These are phyloP conservation scores for Knufia petricola DNA, from an alignment of 2,329 filamentous ascomycete genomes.

Conservation along the genomic window DNA sequence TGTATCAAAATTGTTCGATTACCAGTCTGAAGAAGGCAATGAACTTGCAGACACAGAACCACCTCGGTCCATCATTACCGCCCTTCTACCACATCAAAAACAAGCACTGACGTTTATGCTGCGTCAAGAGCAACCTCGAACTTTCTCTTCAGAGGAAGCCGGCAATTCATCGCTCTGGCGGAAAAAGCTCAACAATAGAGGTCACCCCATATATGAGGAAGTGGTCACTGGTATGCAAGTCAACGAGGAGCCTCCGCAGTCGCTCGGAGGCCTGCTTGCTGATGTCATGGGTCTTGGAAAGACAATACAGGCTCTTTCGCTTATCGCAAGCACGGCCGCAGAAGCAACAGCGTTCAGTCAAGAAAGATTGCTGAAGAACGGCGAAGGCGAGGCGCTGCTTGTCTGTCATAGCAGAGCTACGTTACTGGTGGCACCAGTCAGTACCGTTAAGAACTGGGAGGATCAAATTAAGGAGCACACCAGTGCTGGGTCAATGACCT, in stretches of 20 bases:
- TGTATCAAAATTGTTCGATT: slow-evolving; percentile 79
- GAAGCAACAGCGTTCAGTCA: slow-evolving; percentile 55
- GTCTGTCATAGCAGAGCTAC: slow-evolving; percentile 66
- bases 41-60: slow-evolving; percentile 66
- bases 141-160: slow-evolving; percentile 49
- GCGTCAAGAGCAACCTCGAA: slow-evolving; percentile 59
- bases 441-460: slow-evolving; percentile 89
- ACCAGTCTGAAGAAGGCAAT: slow-evolving; percentile 59
- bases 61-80: slow-evolving; percentile 44
- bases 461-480: slow-evolving; percentile 82
- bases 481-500: slow-evolving; percentile 52
- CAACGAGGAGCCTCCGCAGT: slow-evolving; percentile 52
- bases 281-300: slow-evolving; percentile 89
- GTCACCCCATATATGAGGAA: slow-evolving; percentile 62
- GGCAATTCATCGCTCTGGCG: slow-evolving; percentile 71
- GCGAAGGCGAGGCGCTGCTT: slow-evolving; percentile 33
- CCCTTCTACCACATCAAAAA: slow-evolving; percentile 75
- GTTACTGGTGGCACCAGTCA: slow-evolving; percentile 78
- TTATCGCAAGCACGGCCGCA: slow-evolving; percentile 57
- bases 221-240: slow-evolving; percentile 69
- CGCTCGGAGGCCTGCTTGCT: slow-evolving; percentile 63
- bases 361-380: slow-evolving; percentile 25
- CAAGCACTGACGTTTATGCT: slow-evolving; percentile 84
- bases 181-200: slow-evolving; percentile 45
- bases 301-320: slow-evolving; percentile 72